Conservation (phyloP, 208 protist species). For the Trypanosoma lewisi region DNA sequence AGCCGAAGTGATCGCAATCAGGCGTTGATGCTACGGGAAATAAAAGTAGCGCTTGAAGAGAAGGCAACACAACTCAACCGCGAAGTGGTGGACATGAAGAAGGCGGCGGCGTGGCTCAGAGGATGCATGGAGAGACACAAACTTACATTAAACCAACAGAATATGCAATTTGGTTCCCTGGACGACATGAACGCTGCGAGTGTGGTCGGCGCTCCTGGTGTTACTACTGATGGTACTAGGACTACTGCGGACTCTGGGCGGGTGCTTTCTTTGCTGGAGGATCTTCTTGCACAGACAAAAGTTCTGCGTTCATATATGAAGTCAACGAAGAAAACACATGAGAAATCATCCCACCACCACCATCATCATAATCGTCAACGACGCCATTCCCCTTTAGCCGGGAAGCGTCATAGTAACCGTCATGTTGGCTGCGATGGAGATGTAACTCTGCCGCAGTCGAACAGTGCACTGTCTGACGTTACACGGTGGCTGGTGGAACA, state of each 20-base stretch:
- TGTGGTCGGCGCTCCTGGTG: background rate
- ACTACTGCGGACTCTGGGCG: background rate
- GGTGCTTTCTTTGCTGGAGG: conserved; percentile 32
- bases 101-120: conserved; percentile 33
- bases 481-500: conserved; percentile 20
- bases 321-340: background rate
- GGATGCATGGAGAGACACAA: conserved; percentile 34
- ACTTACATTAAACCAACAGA: background rate
- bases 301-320: conserved; percentile 35
- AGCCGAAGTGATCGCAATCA: conserved; percentile 26
- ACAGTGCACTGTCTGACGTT: background rate
- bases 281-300: conserved; percentile 38
- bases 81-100: conserved; percentile 43
- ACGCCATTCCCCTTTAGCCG: background rate
- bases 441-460: background rate
- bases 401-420: background rate
- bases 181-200: background rate
- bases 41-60: conserved; percentile 52
- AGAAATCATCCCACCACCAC: background rate
- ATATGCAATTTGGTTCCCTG: background rate
- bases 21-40: conserved; percentile 34
- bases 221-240: background rate
- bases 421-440: background rate
- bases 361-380: background rate
- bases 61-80: conserved; percentile 57